Evolutionary conservation across 2,329 filamentous ascomycete species (phyloP).

Genomic region (Bertia moriformis): DNA sequence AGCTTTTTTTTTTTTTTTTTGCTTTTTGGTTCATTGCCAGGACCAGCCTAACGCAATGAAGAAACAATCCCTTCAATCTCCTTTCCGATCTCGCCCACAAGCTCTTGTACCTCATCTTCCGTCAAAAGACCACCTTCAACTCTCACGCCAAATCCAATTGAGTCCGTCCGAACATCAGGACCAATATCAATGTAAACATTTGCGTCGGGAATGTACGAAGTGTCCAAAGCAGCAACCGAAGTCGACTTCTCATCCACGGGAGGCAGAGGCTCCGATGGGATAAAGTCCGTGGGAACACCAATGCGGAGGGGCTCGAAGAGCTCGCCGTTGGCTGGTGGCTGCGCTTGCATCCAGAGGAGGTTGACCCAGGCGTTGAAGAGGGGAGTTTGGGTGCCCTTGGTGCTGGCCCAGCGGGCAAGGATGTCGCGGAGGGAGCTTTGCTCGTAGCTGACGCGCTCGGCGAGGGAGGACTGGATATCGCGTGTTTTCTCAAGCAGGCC

Average conservation of each 20-base stretch:
- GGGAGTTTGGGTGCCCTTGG: conserved; percentile 2
- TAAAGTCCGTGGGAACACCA: conserved; percentile 5
- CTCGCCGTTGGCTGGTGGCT: not conserved
- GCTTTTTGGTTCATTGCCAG: no score
- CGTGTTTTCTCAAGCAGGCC: conserved; percentile 1
- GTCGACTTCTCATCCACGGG: conserved; percentile 3
- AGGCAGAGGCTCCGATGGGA: conserved; percentile 3
- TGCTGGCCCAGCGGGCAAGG: not conserved
- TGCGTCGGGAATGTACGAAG: conserved; percentile 8
- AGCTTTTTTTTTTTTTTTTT: no score
- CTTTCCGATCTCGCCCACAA: conserved; percentile 7
- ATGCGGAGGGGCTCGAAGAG: conserved; percentile 2
- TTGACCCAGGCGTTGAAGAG: conserved; percentile 6
- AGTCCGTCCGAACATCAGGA: conserved; percentile 9
- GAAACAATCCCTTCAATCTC: conserved; percentile 7
- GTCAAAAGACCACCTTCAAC: conserved; percentile 9
- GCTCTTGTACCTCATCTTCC: conserved; percentile 6
- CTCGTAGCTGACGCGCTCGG: conserved; percentile 4
- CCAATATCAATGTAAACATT: conserved; percentile 13
- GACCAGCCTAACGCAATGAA: no score
- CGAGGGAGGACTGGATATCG: conserved; percentile 3
- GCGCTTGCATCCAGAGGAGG: conserved; percentile 4
- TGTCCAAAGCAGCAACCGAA: conserved; percentile 9
- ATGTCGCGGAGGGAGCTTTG: conserved; percentile 5
- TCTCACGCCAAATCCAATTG: conserved; percentile 12